phyloP scores from a whole-genome alignment of 2,329 filamentous ascomycete species.

The Elsinoe batatas region DNA sequence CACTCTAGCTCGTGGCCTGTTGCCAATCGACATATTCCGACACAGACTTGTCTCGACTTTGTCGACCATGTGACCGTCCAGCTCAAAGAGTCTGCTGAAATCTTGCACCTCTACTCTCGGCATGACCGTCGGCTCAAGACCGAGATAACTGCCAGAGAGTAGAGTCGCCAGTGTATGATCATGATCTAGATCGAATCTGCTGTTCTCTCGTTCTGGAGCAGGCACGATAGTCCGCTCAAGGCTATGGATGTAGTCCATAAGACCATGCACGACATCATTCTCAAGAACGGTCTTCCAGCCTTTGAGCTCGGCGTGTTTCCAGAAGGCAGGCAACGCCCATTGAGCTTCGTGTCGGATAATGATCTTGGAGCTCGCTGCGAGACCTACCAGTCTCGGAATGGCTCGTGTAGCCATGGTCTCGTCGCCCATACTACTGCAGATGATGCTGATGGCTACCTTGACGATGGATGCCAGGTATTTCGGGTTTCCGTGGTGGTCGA shows the following conservation, averaged over 20 bases:
- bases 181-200: constrained; percentile 33
- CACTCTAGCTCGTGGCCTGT: not conserved
- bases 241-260: constrained; percentile 36
- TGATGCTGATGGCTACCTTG: constrained; percentile 36
- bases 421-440: constrained; percentile 28
- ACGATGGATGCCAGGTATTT: constrained; percentile 39
- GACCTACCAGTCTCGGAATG: constrained; percentile 33
- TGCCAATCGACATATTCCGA: not conserved
- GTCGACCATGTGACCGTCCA: constrained; percentile 19
- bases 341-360: constrained; percentile 45
- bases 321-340: constrained; percentile 38
- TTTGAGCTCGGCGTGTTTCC: constrained; percentile 29
- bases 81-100: constrained; percentile 29
- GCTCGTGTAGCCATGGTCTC: constrained; percentile 32
- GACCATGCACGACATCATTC: constrained; percentile 32
- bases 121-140: constrained; percentile 34
- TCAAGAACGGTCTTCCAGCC: constrained; percentile 29
- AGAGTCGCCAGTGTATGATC: constrained; percentile 37
- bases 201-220: constrained; percentile 28
- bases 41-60: not conserved
- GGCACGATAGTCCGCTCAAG: constrained; percentile 35
- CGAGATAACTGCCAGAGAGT: constrained; percentile 37
- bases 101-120: constrained; percentile 30
- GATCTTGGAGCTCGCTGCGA: constrained; percentile 41
- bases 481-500: constrained; percentile 38